Evolutionary conservation across 345 rosid species (phyloP).

Genomic region (Hibiscus tridactylites): DNA sequence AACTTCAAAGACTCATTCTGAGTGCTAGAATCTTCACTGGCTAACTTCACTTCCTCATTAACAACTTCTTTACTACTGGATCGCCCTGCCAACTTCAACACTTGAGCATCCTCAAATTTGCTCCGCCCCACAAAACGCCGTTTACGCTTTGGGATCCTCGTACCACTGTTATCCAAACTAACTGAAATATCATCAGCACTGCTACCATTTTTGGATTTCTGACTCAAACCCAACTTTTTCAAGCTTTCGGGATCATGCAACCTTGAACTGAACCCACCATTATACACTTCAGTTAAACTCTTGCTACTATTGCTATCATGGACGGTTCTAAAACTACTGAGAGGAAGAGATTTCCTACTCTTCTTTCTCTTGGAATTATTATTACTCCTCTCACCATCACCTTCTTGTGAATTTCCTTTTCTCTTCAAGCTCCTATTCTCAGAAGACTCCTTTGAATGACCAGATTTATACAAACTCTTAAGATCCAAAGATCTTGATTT

Average conservation of each 20-base stretch:
- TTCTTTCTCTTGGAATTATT: conserved; percentile 34
- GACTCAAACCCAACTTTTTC: conserved; percentile 34
- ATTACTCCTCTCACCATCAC: conserved; percentile 32
- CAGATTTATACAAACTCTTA: conserved; percentile 64
- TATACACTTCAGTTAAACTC: conserved; percentile 41
- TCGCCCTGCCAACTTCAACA: conserved; percentile 29
- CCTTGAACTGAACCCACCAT: conserved; percentile 24
- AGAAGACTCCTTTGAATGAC: conserved; percentile 33
- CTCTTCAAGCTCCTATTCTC: conserved; percentile 47
- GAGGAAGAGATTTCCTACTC: conserved; percentile 49
- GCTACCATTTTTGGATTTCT: conserved; percentile 24
- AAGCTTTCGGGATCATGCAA: conserved; percentile 28
- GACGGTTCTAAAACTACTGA: conserved; percentile 41
- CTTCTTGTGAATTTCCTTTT: conserved; percentile 32
- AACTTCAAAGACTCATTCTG: conserved; percentile 26
- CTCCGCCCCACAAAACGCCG: conserved; percentile 69
- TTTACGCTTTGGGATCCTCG: conserved; percentile 70
- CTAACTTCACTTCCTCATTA: conserved; percentile 28
- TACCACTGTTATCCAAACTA: conserved; percentile 29
- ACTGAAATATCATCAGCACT: conserved; percentile 37
- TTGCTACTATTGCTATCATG: conserved; percentile 29
- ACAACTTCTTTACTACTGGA: conserved; percentile 28
- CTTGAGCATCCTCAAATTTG: conserved; percentile 41
- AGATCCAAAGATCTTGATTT: conserved; percentile 86
- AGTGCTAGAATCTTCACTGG: conserved; percentile 27